Evolutionary conservation across 78 protist genomes (phyloP).

Genomic region (Neovahlkampfia damariscottae): DNA sequence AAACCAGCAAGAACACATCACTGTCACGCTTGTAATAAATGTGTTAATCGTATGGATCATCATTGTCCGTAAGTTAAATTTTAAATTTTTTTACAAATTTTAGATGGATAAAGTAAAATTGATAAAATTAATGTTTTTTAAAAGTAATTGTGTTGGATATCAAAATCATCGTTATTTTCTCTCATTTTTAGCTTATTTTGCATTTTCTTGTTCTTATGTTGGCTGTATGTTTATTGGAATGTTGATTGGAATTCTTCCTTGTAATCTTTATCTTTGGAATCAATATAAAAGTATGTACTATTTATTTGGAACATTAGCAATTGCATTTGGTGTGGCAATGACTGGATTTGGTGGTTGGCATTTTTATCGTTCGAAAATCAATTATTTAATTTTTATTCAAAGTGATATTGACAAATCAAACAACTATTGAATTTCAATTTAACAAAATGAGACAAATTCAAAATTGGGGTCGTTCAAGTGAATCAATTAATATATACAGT

Average conservation of each 20-base stretch:
- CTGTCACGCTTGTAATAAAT: slow-evolving; percentile 57
- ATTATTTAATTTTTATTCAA: no score
- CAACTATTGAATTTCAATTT: slow-evolving; percentile 31
- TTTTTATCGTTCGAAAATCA: no score
- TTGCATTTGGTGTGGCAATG: slow-evolving; percentile 1
- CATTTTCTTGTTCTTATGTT: background rate
- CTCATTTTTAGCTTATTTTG: slow-evolving; percentile 27
- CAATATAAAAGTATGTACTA: background rate
- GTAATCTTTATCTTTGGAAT: background rate
- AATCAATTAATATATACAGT: no score
- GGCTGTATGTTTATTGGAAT: background rate
- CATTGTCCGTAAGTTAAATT: slow-evolving; percentile 66
- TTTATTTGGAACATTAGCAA: background rate
- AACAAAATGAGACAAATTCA: no score
- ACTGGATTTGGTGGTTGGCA: slow-evolving; percentile 20
- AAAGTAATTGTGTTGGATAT: slow-evolving; percentile 56
- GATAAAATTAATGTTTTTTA: no score
- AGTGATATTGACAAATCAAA: slow-evolving; percentile 34
- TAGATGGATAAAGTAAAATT: no score
- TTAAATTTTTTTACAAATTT: no score
- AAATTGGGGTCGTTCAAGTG: no score
- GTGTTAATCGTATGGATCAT: slow-evolving; percentile 54
- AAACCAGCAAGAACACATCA: slow-evolving; percentile 59
- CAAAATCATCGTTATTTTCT: slow-evolving; percentile 42
- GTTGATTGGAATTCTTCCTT: background rate